These are phyloP conservation scores for Hyphopichia burtonii DNA, from an alignment of 1,139 yeast genomes.

Conservation along the genomic window DNA sequence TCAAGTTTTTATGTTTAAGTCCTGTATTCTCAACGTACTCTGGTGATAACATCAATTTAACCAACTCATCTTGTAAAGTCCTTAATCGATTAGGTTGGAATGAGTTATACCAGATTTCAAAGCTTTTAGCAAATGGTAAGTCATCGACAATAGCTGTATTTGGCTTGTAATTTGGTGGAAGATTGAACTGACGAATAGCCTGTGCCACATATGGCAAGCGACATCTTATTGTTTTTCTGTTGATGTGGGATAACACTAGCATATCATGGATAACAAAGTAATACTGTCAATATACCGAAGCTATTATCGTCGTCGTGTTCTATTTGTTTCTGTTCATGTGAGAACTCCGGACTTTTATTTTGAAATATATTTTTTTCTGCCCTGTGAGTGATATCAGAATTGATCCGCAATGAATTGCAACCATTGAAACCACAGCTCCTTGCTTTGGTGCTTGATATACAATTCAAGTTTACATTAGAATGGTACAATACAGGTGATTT, in stretches of 20 bases:
- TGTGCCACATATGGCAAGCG: background rate
- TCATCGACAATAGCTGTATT: constrained; percentile 11
- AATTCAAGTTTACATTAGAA: no score
- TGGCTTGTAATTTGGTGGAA: constrained; percentile 16
- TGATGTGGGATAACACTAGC: background rate
- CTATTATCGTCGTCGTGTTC: background rate
- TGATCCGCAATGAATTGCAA: no score
- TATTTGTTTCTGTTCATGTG: background rate
- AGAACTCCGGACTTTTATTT: background rate
- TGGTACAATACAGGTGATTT: no score
- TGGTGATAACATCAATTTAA: constrained; percentile 35
- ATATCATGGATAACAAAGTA: background rate
- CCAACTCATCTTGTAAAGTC: constrained; percentile 33
- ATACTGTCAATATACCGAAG: background rate
- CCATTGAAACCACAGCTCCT: no score
- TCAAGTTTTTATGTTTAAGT: constrained; percentile 18
- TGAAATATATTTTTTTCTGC: background rate
- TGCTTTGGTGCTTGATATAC: no score
- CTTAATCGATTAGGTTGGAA: constrained; percentile 25
- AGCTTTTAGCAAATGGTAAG: constrained; percentile 16
- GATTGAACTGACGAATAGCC: constrained; percentile 3
- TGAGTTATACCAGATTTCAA: constrained; percentile 30
- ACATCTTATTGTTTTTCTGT: no score
- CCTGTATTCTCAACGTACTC: constrained; percentile 18
- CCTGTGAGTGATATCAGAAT: background rate